These are phyloP conservation scores for Arabidopsis hybrid DNA, from an alignment of 441 rosid species.

Conservation along the genomic window DNA sequence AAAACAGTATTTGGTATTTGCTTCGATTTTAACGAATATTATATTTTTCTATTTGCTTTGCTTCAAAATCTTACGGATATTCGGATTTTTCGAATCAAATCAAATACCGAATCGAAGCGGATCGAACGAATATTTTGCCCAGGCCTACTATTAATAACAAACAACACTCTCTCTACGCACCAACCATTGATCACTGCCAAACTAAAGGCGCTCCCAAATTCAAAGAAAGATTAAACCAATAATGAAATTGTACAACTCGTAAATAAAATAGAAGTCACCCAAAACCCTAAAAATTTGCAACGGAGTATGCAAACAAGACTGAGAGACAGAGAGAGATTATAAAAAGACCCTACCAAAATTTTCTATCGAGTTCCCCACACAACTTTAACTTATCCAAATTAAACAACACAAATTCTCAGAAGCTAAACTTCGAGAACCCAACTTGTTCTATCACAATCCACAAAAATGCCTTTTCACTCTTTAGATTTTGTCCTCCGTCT, in stretches of 20 bases:
- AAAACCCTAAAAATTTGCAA: background rate
- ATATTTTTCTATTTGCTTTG: no score
- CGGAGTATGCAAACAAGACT: slow-evolving; percentile 16
- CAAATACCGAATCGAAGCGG: no score
- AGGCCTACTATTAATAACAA: no score
- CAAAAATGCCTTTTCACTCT: background rate
- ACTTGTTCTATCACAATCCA: slow-evolving; percentile 14
- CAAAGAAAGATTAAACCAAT: slow-evolving; percentile 18
- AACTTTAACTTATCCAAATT: slow-evolving; percentile 10
- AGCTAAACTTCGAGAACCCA: slow-evolving; percentile 13
- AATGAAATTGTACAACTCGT: slow-evolving; percentile 25
- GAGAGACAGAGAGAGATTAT: slow-evolving; percentile 2
- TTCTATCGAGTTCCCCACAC: slow-evolving; percentile 31
- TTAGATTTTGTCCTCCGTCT: slow-evolving; percentile 19
- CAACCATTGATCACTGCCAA: background rate
- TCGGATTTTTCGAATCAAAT: no score
- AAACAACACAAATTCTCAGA: slow-evolving; percentile 38
- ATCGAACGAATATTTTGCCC: no score
- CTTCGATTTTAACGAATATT: no score
- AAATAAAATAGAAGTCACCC: background rate
- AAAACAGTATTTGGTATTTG: no score
- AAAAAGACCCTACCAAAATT: slow-evolving; percentile 42
- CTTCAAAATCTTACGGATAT: no score
- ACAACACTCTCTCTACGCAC: background rate
- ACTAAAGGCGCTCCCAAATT: background rate